A percentile compares a stretch with the other conserved stretches of the same genome.
Evolutionary conservation across 177 flowering plant species (phyloP).

Genomic region (Vitis hybrid): DNA sequence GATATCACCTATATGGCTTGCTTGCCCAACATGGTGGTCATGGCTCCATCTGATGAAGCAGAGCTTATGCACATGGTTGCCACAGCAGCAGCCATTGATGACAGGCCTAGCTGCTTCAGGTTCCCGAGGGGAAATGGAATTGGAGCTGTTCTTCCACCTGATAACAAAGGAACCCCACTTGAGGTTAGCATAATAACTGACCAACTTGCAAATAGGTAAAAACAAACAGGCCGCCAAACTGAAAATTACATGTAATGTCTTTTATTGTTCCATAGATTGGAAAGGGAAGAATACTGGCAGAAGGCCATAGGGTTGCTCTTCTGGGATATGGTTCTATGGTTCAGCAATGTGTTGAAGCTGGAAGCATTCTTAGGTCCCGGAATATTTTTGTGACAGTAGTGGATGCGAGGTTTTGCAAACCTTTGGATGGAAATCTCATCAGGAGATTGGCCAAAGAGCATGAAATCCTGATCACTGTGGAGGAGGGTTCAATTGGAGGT

Average conservation of each 20-base stretch:
- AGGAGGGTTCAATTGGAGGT: conserved; percentile 91
- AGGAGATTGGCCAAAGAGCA: conserved; percentile 68
- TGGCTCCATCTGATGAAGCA: conserved; percentile 95
- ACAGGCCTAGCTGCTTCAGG: conserved; percentile 91
- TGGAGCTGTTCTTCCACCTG: conserved; percentile 59
- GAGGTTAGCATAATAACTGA: conserved; percentile 52
- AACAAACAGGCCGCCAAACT: neutral
- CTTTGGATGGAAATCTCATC: conserved; percentile 70
- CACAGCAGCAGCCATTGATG: conserved; percentile 85
- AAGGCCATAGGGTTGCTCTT: conserved; percentile 82
- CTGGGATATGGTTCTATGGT: conserved; percentile 79
- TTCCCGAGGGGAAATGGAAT: conserved; percentile 91
- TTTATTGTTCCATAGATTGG: conserved; percentile 58
- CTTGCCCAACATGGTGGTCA: conserved; percentile 93
- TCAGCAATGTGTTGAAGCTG: conserved; percentile 73
- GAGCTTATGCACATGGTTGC: conserved; percentile 96
- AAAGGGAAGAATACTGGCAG: conserved; percentile 76
- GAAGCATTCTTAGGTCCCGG: conserved; percentile 41
- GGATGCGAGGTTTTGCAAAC: conserved; percentile 94
- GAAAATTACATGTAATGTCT: neutral
- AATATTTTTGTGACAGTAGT: conserved; percentile 59
- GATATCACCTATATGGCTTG: conserved; percentile 94
- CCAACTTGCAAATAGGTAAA: neutral
- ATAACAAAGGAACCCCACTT: conserved; percentile 74
- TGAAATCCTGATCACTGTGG: conserved; percentile 72